phyloP scores from a whole-genome alignment of 1,284 basidiomycete genomes.

The Irpex lacteus region DNA sequence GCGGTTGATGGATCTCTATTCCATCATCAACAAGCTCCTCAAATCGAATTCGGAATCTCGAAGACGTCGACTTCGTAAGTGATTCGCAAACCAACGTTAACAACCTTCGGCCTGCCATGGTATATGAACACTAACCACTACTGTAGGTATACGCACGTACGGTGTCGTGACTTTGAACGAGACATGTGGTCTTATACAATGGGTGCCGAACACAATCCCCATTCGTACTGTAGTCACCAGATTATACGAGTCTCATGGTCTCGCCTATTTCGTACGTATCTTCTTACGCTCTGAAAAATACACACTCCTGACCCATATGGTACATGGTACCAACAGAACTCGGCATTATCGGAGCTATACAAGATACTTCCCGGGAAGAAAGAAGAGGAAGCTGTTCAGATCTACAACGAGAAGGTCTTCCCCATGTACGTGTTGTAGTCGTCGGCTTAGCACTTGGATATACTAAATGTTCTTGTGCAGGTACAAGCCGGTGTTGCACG shows the following conservation, averaged over 20 bases:
- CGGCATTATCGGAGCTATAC: slow-evolving; percentile 35
- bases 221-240: slow-evolving; percentile 79
- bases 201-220: slow-evolving; percentile 94
- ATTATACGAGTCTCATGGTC: slow-evolving; percentile 65
- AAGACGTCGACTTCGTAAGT: slow-evolving; percentile 81
- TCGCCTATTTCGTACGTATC: slow-evolving; percentile 60
- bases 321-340: neutral
- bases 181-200: slow-evolving; percentile 97
- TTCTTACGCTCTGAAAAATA: neutral
- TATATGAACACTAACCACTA: neutral
- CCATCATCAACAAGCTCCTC: slow-evolving; percentile 97
- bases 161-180: slow-evolving; percentile 97
- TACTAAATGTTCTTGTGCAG: slow-evolving; percentile 35
- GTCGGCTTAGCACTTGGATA: too few species aligned
- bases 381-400: slow-evolving; percentile 51
- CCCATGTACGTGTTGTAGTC: slow-evolving; percentile 40
- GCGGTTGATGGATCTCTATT: slow-evolving; percentile 96
- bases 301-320: neutral
- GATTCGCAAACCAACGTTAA: neutral
- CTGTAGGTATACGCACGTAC: slow-evolving; percentile 89
- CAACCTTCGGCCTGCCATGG: too few species aligned
- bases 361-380: slow-evolving; percentile 50
- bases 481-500: slow-evolving; percentile 88
- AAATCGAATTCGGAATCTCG: slow-evolving; percentile 94
- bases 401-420: slow-evolving; percentile 66